Evolutionary conservation across 1,139 yeast genomes (phyloP), one percentile per base, ranked within the genome.

Genomic region (Hyphopichia wangnamkhiaoensis): DNA sequence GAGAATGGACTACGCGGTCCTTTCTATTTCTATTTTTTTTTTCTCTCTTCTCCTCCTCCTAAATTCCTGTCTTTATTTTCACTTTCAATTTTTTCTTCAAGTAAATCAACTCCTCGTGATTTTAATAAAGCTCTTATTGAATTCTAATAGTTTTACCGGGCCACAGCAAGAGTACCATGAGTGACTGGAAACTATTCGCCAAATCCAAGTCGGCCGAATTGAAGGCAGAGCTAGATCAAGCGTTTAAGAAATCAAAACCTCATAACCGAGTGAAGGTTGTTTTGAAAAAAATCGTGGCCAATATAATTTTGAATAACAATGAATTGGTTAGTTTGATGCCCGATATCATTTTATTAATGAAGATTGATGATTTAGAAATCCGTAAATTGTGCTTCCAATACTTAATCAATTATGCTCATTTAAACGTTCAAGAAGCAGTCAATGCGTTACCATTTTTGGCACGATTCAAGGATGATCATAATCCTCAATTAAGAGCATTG

Each of bases 291-390:
- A 76, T 89, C 23, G 74, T 90, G 6, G 95, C 96, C 33, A 91
- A 90, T 58, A 75, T 89, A 62, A 84, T 94, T 4, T 72, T 90
- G 64, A 90, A 90, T 42, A 89, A 89, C 56, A 74, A 76, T 47
- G 97, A 91, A 54, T 77, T 90, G 79, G 72, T 80, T 9, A 56
- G 68, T 28, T 57, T 91, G 43, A 77, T 84, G 56, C 82, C 84
- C 1, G 95, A 86, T 35, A 76, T 91, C 10, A 58, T 86, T 7
- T 68, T 68, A 25, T 70, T 86, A 40, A 74, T 88, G 71, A 66
- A 73, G 38, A 68, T 76, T 16, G 80, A 79, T 43, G 96, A 88
- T 59, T 58, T 83, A 31, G 96, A 87, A 50, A 74, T 85, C 40
- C 80, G 90, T 52, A 78, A 84, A 47, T 74, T 88, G 70, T 80